Evolutionary conservation across 495 filamentous ascomycete species (phyloP).

Genomic region (Endocarpon pusillum): DNA sequence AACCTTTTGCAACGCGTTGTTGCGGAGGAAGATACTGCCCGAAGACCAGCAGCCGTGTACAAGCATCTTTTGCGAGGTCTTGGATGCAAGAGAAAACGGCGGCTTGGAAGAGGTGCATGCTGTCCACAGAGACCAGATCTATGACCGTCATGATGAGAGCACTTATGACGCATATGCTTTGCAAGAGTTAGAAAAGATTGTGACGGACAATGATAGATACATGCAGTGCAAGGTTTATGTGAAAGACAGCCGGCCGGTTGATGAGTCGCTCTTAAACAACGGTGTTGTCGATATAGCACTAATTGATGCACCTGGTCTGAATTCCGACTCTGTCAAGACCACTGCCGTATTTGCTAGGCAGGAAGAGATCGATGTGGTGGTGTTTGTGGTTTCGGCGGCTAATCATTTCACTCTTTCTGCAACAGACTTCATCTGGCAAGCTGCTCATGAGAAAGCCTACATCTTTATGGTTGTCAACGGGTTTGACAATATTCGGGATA

Average conservation of each 20-base stretch:
- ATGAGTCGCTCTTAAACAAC: slow-evolving; percentile 90
- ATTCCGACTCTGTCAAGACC: slow-evolving; percentile 89
- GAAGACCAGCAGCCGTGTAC: slow-evolving; percentile 99
- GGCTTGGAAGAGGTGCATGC: slow-evolving; percentile 92
- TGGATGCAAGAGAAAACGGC: slow-evolving; percentile 79
- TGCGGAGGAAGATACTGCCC: slow-evolving; percentile 81
- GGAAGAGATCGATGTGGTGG: slow-evolving; percentile 97
- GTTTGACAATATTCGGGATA: slow-evolving; percentile 85
- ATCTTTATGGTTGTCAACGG: slow-evolving; percentile 99
- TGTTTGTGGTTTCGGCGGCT: slow-evolving; percentile 92
- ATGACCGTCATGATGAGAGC: slow-evolving; percentile 80
- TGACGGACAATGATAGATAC: slow-evolving; percentile 70
- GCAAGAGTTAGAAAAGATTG: slow-evolving; percentile 67
- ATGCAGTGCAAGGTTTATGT: slow-evolving; percentile 96
- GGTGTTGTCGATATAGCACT: slow-evolving; percentile 95
- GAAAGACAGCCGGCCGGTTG: slow-evolving; percentile 74
- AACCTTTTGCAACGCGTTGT: slow-evolving; percentile 90
- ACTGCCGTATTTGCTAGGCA: slow-evolving; percentile 92
- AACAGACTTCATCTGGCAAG: slow-evolving; percentile 91
- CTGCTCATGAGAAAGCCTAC: slow-evolving; percentile 91
- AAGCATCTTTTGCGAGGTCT: slow-evolving; percentile 92
- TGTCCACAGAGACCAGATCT: slow-evolving; percentile 59
- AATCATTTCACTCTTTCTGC: slow-evolving; percentile 96
- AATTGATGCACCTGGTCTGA: slow-evolving; percentile 91
- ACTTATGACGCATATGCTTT: slow-evolving; percentile 79